Conservation (phyloP, 1,284 basidiomycete genomes). For the Microbotryum lychnidis-dioicae region DNA sequence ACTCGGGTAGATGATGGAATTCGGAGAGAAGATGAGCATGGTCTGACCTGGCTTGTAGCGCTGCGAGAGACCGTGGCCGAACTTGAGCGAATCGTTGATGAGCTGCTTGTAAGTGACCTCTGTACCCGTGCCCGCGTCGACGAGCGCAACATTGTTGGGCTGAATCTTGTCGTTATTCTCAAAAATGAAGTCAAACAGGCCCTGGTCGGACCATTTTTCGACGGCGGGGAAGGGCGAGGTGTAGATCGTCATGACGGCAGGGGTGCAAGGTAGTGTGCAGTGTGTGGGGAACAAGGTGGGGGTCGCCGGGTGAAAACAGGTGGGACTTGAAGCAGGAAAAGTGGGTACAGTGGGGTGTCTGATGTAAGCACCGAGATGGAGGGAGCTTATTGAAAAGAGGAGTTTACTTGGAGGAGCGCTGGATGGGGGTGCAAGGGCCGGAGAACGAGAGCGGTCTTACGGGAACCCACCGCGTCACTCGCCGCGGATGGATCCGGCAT, state of each 20-base stretch:
- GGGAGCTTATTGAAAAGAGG: too few relatives aligned
- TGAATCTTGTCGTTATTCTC: slow-evolving; percentile 1
- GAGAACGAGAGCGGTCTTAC: too few relatives aligned
- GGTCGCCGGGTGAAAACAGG: too few relatives aligned
- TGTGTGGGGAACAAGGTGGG: too few relatives aligned
- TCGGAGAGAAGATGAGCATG: slow-evolving; percentile 23
- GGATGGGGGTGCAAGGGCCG: too few relatives aligned
- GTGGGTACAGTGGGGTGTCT: too few relatives aligned
- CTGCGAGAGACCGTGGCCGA: slow-evolving; percentile 14
- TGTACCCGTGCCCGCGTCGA: slow-evolving; percentile 20
- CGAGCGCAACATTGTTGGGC: slow-evolving; percentile 11
- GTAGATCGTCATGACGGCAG: slow-evolving; percentile 21
- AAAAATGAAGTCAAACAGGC: slow-evolving; percentile 22
- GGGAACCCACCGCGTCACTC: too few relatives aligned
- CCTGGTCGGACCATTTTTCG: background rate
- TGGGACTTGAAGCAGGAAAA: too few relatives aligned
- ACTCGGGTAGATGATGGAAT: slow-evolving; percentile 19
- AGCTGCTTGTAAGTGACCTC: slow-evolving; percentile 18
- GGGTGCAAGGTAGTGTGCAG: background rate
- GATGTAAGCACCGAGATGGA: too few relatives aligned
- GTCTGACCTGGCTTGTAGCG: slow-evolving; percentile 13
- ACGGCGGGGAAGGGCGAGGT: slow-evolving; percentile 14
- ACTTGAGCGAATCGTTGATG: slow-evolving; percentile 3
- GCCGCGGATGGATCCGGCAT: too few relatives aligned
- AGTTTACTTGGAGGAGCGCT: too few relatives aligned